Percentiles rank a stretch among this genome's conserved stretches.
Evolutionary conservation across 2,329 filamentous ascomycete genomes (phyloP).

Genomic region (Paraphoma sp.): DNA sequence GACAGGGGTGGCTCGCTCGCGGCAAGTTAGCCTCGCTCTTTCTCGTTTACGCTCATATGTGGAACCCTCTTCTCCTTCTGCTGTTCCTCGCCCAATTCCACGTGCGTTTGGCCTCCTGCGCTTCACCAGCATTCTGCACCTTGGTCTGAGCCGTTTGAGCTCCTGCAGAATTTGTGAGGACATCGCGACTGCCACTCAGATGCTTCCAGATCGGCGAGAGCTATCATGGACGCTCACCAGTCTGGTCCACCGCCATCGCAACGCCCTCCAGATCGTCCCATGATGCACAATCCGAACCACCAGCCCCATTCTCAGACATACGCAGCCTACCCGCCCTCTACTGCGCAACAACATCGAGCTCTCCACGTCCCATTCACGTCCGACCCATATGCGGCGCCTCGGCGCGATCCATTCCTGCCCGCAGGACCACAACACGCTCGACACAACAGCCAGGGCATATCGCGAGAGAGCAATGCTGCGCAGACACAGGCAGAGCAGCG

Average conservation of each 20-base stretch:
- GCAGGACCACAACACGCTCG: constrained; percentile 43
- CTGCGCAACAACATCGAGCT: constrained; percentile 43
- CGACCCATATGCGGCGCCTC: constrained; percentile 56
- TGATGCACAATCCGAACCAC: constrained; percentile 66
- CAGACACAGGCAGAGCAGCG: constrained; percentile 36
- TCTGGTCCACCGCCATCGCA: constrained; percentile 48
- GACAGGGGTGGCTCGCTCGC: constrained; percentile 1
- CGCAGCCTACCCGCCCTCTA: constrained; percentile 45
- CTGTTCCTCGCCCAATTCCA: background rate
- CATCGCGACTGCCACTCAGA: constrained; percentile 7
- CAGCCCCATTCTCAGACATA: constrained; percentile 31
- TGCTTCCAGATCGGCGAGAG: constrained; percentile 16
- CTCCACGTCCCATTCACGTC: constrained; percentile 53
- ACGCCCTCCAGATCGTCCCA: constrained; percentile 47
- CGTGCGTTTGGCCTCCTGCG: background rate
- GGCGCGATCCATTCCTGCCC: constrained; percentile 56
- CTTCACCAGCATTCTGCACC: background rate
- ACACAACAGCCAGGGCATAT: constrained; percentile 49
- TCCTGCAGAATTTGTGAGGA: background rate
- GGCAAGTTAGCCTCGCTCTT: constrained; percentile 9
- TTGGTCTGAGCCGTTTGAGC: background rate
- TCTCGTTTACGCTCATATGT: constrained; percentile 24
- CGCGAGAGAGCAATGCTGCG: constrained; percentile 37
- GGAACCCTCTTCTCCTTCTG: constrained; percentile 8
- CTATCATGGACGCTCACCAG: constrained; percentile 47